Conservation (phyloP, 1,284 basidiomycete species). For the Mycena citricolor region DNA sequence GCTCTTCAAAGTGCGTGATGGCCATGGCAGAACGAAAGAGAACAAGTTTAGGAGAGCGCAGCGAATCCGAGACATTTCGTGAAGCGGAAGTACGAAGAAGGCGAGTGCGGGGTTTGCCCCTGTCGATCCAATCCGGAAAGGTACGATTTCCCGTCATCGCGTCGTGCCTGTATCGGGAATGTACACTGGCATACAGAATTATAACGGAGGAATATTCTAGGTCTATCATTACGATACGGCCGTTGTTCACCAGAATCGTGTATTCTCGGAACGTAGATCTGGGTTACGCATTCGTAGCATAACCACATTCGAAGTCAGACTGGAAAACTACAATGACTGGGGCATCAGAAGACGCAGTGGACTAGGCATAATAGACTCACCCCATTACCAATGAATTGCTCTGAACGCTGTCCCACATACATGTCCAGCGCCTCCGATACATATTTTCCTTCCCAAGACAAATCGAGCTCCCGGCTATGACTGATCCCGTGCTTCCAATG, state of each 20-base stretch:
- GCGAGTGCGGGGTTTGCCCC: no score
- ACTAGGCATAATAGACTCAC: conserved; percentile 34
- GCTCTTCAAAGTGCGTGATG: no score
- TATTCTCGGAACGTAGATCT: conserved; percentile 5
- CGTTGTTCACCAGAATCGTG: conserved; percentile 18
- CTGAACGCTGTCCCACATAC: conserved; percentile 49
- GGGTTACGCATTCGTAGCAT: conserved; percentile 46
- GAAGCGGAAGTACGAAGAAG: no score
- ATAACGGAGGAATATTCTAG: no score
- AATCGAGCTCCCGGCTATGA: conserved; percentile 45
- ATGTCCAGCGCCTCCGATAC: conserved; percentile 53
- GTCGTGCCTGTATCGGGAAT: no score
- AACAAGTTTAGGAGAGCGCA: no score
- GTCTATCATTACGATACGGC: no score
- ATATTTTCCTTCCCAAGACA: conserved; percentile 46
- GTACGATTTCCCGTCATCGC: no score
- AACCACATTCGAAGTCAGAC: conserved; percentile 53
- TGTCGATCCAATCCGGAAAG: no score
- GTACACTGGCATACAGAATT: no score
- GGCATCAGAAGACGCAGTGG: not conserved
- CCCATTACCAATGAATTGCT: conserved; percentile 57
- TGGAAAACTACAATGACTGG: conserved; percentile 46
- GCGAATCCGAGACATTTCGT: no score
- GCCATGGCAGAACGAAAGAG: no score
- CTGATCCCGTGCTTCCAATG: conserved; percentile 38